These are phyloP conservation scores for Jaapia argillacea DNA, from an alignment of 768 basidiomycete species.

Conservation along the genomic window DNA sequence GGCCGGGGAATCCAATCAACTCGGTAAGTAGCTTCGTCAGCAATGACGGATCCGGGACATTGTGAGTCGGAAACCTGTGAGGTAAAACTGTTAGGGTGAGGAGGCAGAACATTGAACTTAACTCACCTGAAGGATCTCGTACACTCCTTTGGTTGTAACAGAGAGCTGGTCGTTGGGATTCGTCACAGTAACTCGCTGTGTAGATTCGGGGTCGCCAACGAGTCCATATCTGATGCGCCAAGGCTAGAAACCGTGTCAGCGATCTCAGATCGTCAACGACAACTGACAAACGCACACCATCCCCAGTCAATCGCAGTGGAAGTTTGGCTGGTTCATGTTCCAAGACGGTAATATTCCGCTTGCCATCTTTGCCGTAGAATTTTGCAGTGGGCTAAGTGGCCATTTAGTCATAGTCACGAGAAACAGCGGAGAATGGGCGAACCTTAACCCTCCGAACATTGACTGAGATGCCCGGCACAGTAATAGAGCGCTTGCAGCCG, in stretches of 20 bases:
- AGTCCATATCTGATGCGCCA: slow-evolving; percentile 77
- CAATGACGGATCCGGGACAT: slow-evolving; percentile 67
- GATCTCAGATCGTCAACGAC: neutral
- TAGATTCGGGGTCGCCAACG: slow-evolving; percentile 29
- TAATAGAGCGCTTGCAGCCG: slow-evolving; percentile 71
- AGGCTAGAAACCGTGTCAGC: slow-evolving; percentile 40
- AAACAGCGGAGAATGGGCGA: slow-evolving; percentile 11
- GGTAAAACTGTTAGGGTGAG: slow-evolving; percentile 2
- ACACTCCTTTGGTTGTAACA: slow-evolving; percentile 68
- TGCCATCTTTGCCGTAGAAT: slow-evolving; percentile 64
- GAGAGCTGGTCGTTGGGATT: slow-evolving; percentile 64
- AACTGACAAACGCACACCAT: slow-evolving; percentile 48
- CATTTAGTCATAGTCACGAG: neutral
- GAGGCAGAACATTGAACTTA: neutral
- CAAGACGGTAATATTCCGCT: slow-evolving; percentile 52
- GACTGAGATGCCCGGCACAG: slow-evolving; percentile 70
- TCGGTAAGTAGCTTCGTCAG: slow-evolving; percentile 49
- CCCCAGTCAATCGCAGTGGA: slow-evolving; percentile 83
- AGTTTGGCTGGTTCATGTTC: slow-evolving; percentile 66
- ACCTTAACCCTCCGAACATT: slow-evolving; percentile 80
- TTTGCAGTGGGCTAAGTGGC: slow-evolving; percentile 65
- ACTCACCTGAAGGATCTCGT: slow-evolving; percentile 55
- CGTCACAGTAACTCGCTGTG: slow-evolving; percentile 31
- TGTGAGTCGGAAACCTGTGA: slow-evolving; percentile 69
- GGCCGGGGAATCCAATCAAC: slow-evolving; percentile 81